Evolutionary conservation across 345 rosid genomes (phyloP).

Genomic region (Conringia planisiliqua): DNA sequence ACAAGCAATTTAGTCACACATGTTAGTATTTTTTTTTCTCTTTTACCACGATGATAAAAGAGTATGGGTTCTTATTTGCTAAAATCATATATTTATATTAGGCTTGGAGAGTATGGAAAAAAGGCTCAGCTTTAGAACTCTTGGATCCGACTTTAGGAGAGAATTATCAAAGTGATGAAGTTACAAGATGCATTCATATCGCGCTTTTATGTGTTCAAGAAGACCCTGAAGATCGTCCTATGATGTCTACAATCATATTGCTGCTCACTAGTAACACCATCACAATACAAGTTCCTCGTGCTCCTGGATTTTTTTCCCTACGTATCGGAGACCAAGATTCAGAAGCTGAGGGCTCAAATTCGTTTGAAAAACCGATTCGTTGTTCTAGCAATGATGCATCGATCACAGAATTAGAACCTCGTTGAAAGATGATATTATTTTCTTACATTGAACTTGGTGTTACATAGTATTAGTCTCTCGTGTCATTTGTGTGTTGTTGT

Average conservation of each 20-base stretch:
- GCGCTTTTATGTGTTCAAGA: conserved; percentile 27
- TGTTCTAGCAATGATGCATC: not conserved
- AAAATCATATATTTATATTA: not conserved
- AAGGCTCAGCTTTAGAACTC: not conserved
- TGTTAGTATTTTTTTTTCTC: not conserved
- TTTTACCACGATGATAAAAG: not conserved
- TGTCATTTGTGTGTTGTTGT: not conserved
- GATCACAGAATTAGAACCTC: not conserved
- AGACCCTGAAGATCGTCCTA: conserved; percentile 14
- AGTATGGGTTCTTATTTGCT: not conserved
- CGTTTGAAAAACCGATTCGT: not conserved
- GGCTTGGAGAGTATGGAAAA: conserved; percentile 29
- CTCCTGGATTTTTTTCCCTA: not conserved
- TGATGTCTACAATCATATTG: conserved; percentile 14
- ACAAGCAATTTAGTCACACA: conserved; percentile 25
- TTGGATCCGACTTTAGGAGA: not conserved
- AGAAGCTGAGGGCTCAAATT: not conserved
- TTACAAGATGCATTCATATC: conserved; percentile 14
- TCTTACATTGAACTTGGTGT: not conserved
- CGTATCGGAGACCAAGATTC: not conserved
- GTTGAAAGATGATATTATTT: not conserved
- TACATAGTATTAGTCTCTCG: too few species aligned
- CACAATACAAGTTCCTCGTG: conserved; percentile 9
- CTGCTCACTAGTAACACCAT: conserved; percentile 6
- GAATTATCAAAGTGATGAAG: conserved; percentile 15